Percentiles rank a stretch among this genome's conserved stretches.
phyloP scores from a whole-genome alignment of 2,329 filamentous ascomycete genomes.

The Fusarium nematophilum region DNA sequence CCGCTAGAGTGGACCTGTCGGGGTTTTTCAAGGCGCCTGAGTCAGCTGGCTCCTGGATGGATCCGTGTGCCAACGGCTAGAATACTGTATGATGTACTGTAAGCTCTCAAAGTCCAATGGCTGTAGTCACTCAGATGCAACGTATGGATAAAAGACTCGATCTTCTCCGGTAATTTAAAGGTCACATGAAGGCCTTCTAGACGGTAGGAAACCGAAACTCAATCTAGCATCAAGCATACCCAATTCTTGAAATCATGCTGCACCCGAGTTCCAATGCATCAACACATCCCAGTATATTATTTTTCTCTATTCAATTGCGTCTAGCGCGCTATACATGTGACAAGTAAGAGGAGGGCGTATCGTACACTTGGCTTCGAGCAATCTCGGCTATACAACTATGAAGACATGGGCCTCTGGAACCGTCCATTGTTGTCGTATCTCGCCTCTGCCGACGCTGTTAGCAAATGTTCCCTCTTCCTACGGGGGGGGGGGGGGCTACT shows the following conservation, averaged over 20 bases:
- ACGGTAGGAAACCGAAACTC: no score
- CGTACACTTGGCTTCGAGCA: conserved; percentile 26
- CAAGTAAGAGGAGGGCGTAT: conserved; percentile 36
- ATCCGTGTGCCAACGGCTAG: no score
- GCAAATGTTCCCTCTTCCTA: conserved; percentile 17
- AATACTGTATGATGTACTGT: no score
- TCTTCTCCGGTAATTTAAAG: no score
- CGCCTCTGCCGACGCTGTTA: conserved; percentile 55
- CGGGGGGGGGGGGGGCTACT: conserved; percentile 69
- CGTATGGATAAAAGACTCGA: no score
- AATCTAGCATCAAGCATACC: no score
- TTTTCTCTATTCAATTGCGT: conserved; percentile 8
- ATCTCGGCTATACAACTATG: conserved; percentile 35
- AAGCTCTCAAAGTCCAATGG: no score
- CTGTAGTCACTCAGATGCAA: no score
- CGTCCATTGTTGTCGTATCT: conserved; percentile 60
- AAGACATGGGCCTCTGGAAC: conserved; percentile 53
- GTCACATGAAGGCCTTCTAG: no score
- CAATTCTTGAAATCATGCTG: no score
- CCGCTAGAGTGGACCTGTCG: neutral
- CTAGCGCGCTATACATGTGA: conserved; percentile 25
- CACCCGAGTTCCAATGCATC: neutral
- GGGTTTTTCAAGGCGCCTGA: neutral
- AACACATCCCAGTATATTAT: conserved; percentile 2
- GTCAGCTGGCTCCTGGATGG: no score